Conservation (phyloP, 2,329 filamentous ascomycete species). For the Chaetomium globosum region DNA sequence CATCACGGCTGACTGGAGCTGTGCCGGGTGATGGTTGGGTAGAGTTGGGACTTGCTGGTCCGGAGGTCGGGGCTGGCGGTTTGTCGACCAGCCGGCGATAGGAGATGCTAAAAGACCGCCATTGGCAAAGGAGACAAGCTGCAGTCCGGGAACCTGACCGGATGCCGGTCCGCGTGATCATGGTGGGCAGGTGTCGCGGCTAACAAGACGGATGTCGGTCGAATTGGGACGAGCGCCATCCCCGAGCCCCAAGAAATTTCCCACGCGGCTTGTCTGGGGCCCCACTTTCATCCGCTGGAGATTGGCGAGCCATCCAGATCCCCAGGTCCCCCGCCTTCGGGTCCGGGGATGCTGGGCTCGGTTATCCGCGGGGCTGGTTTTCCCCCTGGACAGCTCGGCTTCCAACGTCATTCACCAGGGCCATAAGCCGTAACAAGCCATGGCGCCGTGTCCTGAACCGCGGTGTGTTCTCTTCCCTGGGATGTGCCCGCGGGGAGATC, state of each 20-base stretch:
- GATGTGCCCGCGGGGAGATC: slow-evolving; percentile 16
- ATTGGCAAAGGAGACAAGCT: slow-evolving; percentile 56
- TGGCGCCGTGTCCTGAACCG: slow-evolving; percentile 11
- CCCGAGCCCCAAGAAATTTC: slow-evolving; percentile 34
- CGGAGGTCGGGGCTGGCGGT: slow-evolving; percentile 29
- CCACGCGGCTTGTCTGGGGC: slow-evolving; percentile 25
- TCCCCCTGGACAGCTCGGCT: slow-evolving; percentile 31
- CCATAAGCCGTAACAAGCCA: slow-evolving; percentile 39
- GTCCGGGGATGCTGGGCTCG: slow-evolving; percentile 31
- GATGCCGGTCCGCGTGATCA: slow-evolving; percentile 32
- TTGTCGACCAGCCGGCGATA: slow-evolving; percentile 40
- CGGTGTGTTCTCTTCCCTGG: slow-evolving; percentile 7
- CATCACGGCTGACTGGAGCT: slow-evolving; percentile 21
- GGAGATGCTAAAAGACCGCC: slow-evolving; percentile 54
- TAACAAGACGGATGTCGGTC: slow-evolving; percentile 8
- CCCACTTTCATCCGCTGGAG: slow-evolving; percentile 28
- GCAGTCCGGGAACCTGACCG: slow-evolving; percentile 34
- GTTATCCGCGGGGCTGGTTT: slow-evolving; percentile 36
- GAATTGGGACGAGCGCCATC: slow-evolving; percentile 17
- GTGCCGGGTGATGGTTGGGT: slow-evolving; percentile 22
- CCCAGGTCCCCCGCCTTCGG: slow-evolving; percentile 11
- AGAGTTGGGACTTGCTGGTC: slow-evolving; percentile 20
- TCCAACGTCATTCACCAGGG: slow-evolving; percentile 35
- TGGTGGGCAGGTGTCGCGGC: slow-evolving; percentile 26
- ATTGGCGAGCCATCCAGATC: slow-evolving; percentile 3